Base-by-base conservation (phyloP, 208 protist genomes). In the Phytomonas serpens region DNA sequence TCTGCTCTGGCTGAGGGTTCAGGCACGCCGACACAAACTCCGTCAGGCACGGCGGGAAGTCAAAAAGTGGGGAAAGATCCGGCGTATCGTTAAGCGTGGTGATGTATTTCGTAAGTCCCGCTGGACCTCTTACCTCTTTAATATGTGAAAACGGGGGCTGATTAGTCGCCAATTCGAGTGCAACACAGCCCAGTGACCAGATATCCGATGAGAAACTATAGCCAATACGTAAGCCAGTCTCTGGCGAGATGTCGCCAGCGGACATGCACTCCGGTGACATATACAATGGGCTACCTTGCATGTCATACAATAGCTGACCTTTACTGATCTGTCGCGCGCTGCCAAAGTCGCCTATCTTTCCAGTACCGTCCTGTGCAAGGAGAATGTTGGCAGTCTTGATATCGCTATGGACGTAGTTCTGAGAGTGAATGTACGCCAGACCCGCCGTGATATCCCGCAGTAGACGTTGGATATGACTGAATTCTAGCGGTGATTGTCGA, bases 331-430 rank as follows among this genome's bases (percentile, higher is more conserved):
- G 73, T n/a, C 81, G 78, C 6, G 91, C 92, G 30, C 87, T 94
- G 16, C 95, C 95, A 72, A 98, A 97, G 75, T 98, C 95, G 31
- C 89, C 93, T 64, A 98, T 95, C 77, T 97, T 97, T 64, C 81
- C 83, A 51, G 79, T 83, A 36, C 86, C 90, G 7, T 95, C 86
- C 32, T 63, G 62, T 27, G 81, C 86, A 19, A 98, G 77, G 66
- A 98, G 87, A 19, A 97, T 79, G 78, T 98, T 98, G 31, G 89
- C 89, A 0, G 93, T 93, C 78, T 98, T 98, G 68, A 98, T 88
- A 77, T 98, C 95, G 70, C 92, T 69, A 73, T 98, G 95, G 5
- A 97, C 89, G 80, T 95, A 92, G 65, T 86, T 65, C 74, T 94
- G 85, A 7, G 86, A 75, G 81, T 98, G 95, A 66, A 98, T 92